Base-by-base conservation (phyloP, 1,284 basidiomycete species). In the Cystobasidiaceae sp. region DNA sequence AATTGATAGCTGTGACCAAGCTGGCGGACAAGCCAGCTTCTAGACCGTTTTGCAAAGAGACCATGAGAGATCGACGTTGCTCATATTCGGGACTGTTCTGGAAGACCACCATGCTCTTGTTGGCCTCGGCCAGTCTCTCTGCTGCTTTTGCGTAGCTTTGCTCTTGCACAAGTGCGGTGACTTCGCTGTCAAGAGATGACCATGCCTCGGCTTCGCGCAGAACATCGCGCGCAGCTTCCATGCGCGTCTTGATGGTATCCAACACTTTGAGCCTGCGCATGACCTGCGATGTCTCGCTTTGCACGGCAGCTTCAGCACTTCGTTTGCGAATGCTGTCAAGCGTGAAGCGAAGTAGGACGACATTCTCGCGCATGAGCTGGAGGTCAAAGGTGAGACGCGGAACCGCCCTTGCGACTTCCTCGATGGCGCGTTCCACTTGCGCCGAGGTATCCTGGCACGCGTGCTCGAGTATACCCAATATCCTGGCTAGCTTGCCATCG, bases 301-400 rank as follows among this genome's bases (percentile, higher is more conserved):
- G 51, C 7, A 52, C 51, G 19, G 61, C 39, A 15, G 61, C 67
- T 19, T 69, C 57, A 19, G 45, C n/a, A 37, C 54, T 67, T 27
- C 71, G 65, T n/a, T 73, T 74, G 5, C 71, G 68, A 41, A 74
- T 70, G n/a, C 56, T 64, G 57, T 72, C 70, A 48, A 74, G 67
- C 4, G 72, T 72, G 65, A 72, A 74, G 69, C 88, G 86, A 19
- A 96, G 80, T 1, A 87, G 83, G 13, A 88, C 78, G 0, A 92
- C 90, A 37, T 86, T 86, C 74, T 96, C 93, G 51, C 89, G 86
- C 85, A 96, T 93, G 78, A 94, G 93, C 75, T 96, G 92, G 23
- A 97, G 80, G 77, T 96, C 93, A 74, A 94, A 96, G 1, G 87
- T 86, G 48, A 97, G 82, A 37, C 93, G 84, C 4, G 93, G 90